Evolutionary conservation across 768 basidiomycete species (phyloP), one percentile per base, ranked within the genome.

Genomic region (Inosperma sp.): DNA sequence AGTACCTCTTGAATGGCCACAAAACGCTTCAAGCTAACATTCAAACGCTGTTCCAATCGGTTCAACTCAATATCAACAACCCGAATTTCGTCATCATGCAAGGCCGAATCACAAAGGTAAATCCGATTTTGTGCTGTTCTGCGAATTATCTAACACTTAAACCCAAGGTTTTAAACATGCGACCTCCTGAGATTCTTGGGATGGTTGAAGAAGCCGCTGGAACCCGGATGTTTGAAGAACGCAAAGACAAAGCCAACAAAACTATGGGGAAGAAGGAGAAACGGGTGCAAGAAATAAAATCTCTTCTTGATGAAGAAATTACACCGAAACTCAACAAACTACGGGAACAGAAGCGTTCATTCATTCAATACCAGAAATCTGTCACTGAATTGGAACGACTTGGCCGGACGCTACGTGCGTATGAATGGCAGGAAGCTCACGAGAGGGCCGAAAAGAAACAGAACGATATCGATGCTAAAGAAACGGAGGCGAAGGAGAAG

Each of bases 21-120:
- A 96, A 94, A 61, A 76, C 93, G 3, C 81, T 83, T 3, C 92
- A 96, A 57, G 82, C 88, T 47, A 76, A 74, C 1, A 80, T 99
- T 0, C 96, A 96, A 61, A 87, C 83, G 23, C 75, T 98, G 12
- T 98, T 99, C 62, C 96, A 98, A 64, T 86, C 90, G 33, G 94
- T 99, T 1, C 93, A 96, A 66, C 81, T 99, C 57, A 98, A 98
- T 65, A 98, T 99, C 78, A 99, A 98, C 71, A 97, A 97, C 68
- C 96, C 96, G 36, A 98, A 98, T 66, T 98, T 98, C 72, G 78
- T 99, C 52, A 97, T 98, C 66, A 98, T 98, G 95, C 96, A 99
- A 69, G 95, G 96, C 23, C 90, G 94, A 43, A 99, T 99, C 65
- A 99, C 96, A 9, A 99, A 98, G 74, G 94, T 88, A 26, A 33